Base-by-base conservation (phyloP, 2,329 filamentous ascomycete genomes). In the Pseudogymnoascus sp. region DNA sequence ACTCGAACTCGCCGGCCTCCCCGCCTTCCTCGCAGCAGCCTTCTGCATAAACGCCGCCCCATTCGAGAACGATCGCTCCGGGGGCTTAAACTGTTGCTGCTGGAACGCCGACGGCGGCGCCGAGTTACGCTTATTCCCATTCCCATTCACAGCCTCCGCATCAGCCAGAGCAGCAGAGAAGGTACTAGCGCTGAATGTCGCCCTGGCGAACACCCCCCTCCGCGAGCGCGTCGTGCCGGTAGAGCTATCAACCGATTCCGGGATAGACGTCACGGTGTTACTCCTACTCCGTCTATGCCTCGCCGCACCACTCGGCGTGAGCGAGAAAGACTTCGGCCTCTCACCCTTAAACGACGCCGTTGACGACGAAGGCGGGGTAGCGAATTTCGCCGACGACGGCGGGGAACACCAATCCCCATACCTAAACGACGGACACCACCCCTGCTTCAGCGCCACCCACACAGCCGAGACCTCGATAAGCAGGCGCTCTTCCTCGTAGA, bases 391-490 rank as follows among this genome's bases (percentile, higher is more conserved):
- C 28, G 3, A 14, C 19, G 54, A 48, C 2, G n/a, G 11, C 1
- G 61, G n/a, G 1, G 65, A 57, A 3, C 31, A 73, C 67, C 45
- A 67, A 67, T 65, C 76, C 67, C 67, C 71, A 48, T 75, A 75
- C 61, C 72, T 75, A 62, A 74, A 76, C 36, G 76, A 76, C 19
- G 76, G 73, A 8, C 73, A 75, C 73, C 76, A 79, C 7, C 79
- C 79, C 65, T 79, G 75, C 8, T 78, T 77, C 19, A 84, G 73
- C 4, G 79, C 76, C 6, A 84, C 77, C 81, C 81, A 84, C 51
- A 83, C 73, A 2, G 79, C 79, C 2, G 81, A 83, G 23, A 83
- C 76, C 10, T 79, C 74, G 67, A 84, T 83, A n/a, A 84, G 75
- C 0, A 25, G 10, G 0, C 61, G 36, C 41, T 48, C 19, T 3